Base-by-base conservation (phyloP, 2,329 filamentous ascomycete genomes). In the Bipolaris oryzae region DNA sequence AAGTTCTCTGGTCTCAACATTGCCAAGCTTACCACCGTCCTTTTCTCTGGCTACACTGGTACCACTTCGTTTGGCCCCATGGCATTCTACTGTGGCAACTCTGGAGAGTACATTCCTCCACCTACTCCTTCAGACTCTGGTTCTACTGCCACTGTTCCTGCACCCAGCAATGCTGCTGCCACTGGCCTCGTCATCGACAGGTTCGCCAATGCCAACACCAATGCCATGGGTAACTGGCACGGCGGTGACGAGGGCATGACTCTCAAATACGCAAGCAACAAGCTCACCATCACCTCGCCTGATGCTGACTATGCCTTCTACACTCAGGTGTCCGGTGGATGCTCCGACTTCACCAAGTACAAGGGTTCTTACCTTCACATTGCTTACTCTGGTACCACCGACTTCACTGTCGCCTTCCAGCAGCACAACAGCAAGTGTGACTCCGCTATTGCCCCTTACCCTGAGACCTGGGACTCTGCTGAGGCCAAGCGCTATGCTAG, bases 381-480 rank as follows among this genome's bases (percentile, higher is more conserved):
- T 50, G 80, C 81, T 10, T 89, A 86, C 72, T 81, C 79, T 1
- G 88, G 88, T 7, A 84, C 81, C 67, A 84, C 81, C 61, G 82
- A 84, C 23, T 90, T 89, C 73, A 85, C 83, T 6, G 77, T 90
- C 43, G 82, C 87, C 1, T 72, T 90, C 48, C 87, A 88, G 64
- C 87, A 90, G 74, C 84, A 89, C 75, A 90, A 90, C 64, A 76
- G 78, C 18, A 74, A 80, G 16, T 90, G 88, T 69, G 80, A 86
- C 68, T 75, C 81, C 5, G 68, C 72, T 16, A 78, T 84, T 23
- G 80, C 80, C 16, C 87, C 88, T 0, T 89, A 82, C 66, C 87
- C 87, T 0, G 85, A 85, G 69, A 89, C 87, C 0, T 87, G 87
- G 80, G 87, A 90, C 70, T 87, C 85, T 0, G 78, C 89, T 16